Evolutionary conservation across 1,139 yeast genomes (phyloP).

Genomic region (Insectozyma bohioensis): DNA sequence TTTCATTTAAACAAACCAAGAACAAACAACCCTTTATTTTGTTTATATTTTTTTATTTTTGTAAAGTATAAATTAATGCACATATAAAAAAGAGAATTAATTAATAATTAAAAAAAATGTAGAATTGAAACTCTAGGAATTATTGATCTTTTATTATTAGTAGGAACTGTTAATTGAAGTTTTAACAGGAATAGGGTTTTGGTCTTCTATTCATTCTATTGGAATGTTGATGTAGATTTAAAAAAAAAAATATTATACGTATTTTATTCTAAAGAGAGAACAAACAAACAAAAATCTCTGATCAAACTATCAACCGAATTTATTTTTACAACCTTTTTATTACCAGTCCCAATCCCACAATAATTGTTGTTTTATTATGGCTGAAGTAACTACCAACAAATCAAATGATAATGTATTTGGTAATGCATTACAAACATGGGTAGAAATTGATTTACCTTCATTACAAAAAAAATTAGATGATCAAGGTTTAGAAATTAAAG

Average conservation of each 20-base stretch:
- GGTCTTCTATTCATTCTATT: too few species aligned
- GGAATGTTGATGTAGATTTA: too few species aligned
- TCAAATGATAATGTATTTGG: constrained; percentile 25
- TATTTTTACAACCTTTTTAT: too few species aligned
- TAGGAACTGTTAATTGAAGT: too few species aligned
- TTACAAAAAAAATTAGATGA: constrained; percentile 73
- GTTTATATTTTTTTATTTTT: constrained; percentile 11
- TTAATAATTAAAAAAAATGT: neutral
- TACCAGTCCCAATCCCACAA: too few species aligned
- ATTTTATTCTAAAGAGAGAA: too few species aligned
- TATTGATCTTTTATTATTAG: too few species aligned
- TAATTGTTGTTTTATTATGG: neutral
- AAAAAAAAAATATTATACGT: too few species aligned
- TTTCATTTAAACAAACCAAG: constrained; percentile 61
- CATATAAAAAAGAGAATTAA: constrained; percentile 10
- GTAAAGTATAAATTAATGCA: constrained; percentile 16
- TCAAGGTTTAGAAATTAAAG: constrained; percentile 72
- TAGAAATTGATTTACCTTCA: constrained; percentile 64
- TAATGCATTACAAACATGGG: constrained; percentile 73
- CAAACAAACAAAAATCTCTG: too few species aligned
- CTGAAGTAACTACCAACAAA: constrained; percentile 1
- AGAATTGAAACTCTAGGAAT: neutral
- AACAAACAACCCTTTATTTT: constrained; percentile 6
- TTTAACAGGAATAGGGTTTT: too few species aligned
- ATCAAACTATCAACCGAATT: too few species aligned